phyloP scores from a whole-genome alignment of 1,284 basidiomycete genomes.

The Fomitopsis schrenkii region DNA sequence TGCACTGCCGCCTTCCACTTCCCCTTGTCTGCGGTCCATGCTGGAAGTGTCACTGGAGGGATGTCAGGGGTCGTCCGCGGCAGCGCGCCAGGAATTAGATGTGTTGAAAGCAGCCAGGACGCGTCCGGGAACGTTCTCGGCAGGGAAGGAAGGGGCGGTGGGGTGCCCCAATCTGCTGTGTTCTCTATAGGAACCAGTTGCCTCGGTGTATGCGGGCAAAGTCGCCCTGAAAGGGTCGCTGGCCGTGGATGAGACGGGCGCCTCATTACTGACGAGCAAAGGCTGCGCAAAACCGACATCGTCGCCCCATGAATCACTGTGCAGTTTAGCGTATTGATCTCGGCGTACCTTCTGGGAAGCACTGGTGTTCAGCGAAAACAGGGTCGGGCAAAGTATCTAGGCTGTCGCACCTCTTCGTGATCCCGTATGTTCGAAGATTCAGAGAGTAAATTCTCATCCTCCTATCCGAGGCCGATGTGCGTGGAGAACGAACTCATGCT shows the following conservation, averaged over 20 bases:
- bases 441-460: background rate
- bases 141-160: slow-evolving; percentile 23
- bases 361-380: too few species aligned
- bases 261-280: background rate
- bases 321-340: too few species aligned
- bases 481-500: background rate
- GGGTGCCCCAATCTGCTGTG: slow-evolving; percentile 10
- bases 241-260: slow-evolving; percentile 5
- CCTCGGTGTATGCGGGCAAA: background rate
- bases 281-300: background rate
- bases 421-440: background rate
- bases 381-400: too few species aligned
- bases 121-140: slow-evolving; percentile 16
- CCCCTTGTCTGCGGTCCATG: slow-evolving; percentile 25
- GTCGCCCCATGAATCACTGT: background rate
- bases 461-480: background rate
- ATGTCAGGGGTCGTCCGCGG: slow-evolving; percentile 50
- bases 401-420: too few species aligned
- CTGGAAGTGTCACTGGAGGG: slow-evolving; percentile 32
- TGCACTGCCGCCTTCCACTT: slow-evolving; percentile 27
- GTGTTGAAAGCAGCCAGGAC: slow-evolving; percentile 50
- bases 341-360: background rate
- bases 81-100: slow-evolving; percentile 71
- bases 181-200: slow-evolving; percentile 13
- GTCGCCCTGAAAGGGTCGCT: background rate